These are phyloP conservation scores for Euphorbia tirucalli DNA, from an alignment of 345 rosid genomes.

Conservation along the genomic window DNA sequence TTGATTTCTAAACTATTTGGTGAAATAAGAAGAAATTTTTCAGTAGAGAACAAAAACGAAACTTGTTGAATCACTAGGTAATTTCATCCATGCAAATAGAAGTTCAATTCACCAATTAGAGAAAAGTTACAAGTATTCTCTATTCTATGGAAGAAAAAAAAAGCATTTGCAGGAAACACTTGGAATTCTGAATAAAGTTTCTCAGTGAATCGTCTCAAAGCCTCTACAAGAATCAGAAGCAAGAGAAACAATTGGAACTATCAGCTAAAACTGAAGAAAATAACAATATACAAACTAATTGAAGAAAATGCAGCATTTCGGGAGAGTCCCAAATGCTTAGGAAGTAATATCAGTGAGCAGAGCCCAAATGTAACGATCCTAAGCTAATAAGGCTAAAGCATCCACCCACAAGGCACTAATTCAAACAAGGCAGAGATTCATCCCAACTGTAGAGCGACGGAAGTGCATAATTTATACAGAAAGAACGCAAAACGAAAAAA, in stretches of 20 bases:
- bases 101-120: not conserved
- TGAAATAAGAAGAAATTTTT: not conserved
- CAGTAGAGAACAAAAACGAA: not conserved
- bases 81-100: not conserved
- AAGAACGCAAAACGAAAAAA: not conserved
- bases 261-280: not conserved
- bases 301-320: not conserved
- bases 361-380: not conserved
- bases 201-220: not conserved
- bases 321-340: not conserved
- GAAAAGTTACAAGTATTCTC: not conserved
- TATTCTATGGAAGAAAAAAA: not conserved
- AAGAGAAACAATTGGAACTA: not conserved
- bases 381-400: not conserved
- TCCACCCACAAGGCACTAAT: not conserved
- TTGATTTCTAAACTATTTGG: not conserved
- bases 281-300: no score
- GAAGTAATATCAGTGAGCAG: not conserved
- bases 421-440: not conserved
- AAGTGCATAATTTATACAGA: not conserved
- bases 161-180: not conserved
- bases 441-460: not conserved
- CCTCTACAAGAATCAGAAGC: not conserved
- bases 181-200: not conserved
- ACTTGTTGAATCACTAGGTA: not conserved